Base-by-base conservation (phyloP, 1,139 yeast species). In the Geotrichum australiense region DNA sequence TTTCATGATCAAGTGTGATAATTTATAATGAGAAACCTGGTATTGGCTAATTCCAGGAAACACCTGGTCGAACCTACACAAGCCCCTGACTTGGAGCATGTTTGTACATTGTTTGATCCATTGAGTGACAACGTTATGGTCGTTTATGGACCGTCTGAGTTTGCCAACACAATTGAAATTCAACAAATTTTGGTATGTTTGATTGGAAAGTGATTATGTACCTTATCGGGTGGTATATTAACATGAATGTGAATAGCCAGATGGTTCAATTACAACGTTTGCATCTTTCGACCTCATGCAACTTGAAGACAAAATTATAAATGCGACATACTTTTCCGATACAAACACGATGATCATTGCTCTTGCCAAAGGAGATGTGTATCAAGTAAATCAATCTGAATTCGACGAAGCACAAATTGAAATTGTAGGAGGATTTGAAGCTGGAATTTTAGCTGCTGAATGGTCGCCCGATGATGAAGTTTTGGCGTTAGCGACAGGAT, bases 401-500 rank as follows among this genome's bases (percentile, higher is more conserved):
- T 68, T 74, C 14, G 55, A 55, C 4, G 62, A 57, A 14, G 50
- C 59, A 2, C 55, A 57, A 2, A 68, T 74, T 1, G 79, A 80
- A 56, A 80, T 89, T 44, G 91, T 83, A 5, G 97, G 97, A 0
- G 73, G 89, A 18, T 78, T 91, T 24, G 96, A 87, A 54, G 75
- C 70, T 30, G 93, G 91, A 0, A 66, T 89, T 12, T 58, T 64
- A 29, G 80, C 86, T 16, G 93, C 96, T 0, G 57, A 65, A 34
- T 93, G 98, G 98, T 81, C 95, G 6, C 80, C 83, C 3, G 97
- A 91, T 58, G 96, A 89, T 55, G 97, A 91, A 57, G 74, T 87
- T 0, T 65, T 91, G 47, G 76, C 80, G 1, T 54, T 93, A 15
- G 73, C 81, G n/a, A 58, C 65, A 1, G 37, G 39, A 7, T 43